A percentile compares a stretch with the other conserved stretches of the same genome.
phyloP scores from a whole-genome alignment of 2,329 filamentous ascomycete genomes.

The Fulvia fulva region DNA sequence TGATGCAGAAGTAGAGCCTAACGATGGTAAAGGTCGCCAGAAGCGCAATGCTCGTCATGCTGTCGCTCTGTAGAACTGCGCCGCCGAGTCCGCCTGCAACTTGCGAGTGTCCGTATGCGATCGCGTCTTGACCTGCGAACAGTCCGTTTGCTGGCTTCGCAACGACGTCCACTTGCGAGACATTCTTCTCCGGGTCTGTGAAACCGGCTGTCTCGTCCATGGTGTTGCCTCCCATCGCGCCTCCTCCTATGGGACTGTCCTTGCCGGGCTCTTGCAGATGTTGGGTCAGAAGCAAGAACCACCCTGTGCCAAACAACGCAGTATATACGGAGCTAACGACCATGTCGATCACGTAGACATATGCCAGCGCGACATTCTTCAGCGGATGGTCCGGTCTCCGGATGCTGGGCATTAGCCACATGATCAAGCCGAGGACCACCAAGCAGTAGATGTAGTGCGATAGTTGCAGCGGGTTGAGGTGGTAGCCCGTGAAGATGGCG shows the following conservation, averaged over 20 bases:
- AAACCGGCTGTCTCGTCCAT: slow-evolving; percentile 64
- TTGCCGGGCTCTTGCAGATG: slow-evolving; percentile 44
- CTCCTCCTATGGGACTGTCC: slow-evolving; percentile 30
- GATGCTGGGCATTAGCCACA: slow-evolving; percentile 73
- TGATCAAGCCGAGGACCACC: slow-evolving; percentile 62
- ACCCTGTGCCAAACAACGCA: slow-evolving; percentile 72
- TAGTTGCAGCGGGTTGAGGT: slow-evolving; percentile 76
- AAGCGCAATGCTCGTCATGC: slow-evolving; percentile 71
- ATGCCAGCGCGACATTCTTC: slow-evolving; percentile 75
- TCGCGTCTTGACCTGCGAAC: slow-evolving; percentile 49
- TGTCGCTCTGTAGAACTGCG: slow-evolving; percentile 62
- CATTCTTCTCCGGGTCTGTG: slow-evolving; percentile 57
- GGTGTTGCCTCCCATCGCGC: slow-evolving; percentile 38
- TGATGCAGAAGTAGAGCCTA: slow-evolving; percentile 75
- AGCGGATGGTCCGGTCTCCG: slow-evolving; percentile 54
- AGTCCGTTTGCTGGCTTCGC: slow-evolving; percentile 45
- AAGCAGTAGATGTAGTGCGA: slow-evolving; percentile 91
- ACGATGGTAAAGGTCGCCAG: slow-evolving; percentile 71
- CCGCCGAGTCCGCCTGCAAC: slow-evolving; percentile 51
- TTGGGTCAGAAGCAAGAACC: slow-evolving; percentile 73
- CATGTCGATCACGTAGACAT: slow-evolving; percentile 80
- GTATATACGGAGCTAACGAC: slow-evolving; percentile 80
- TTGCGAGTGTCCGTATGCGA: slow-evolving; percentile 43
- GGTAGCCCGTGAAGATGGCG: slow-evolving; percentile 80
- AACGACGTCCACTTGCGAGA: slow-evolving; percentile 54